phyloP scores from a whole-genome alignment of 1,284 basidiomycete species.

The Cerioporus squamosus region DNA sequence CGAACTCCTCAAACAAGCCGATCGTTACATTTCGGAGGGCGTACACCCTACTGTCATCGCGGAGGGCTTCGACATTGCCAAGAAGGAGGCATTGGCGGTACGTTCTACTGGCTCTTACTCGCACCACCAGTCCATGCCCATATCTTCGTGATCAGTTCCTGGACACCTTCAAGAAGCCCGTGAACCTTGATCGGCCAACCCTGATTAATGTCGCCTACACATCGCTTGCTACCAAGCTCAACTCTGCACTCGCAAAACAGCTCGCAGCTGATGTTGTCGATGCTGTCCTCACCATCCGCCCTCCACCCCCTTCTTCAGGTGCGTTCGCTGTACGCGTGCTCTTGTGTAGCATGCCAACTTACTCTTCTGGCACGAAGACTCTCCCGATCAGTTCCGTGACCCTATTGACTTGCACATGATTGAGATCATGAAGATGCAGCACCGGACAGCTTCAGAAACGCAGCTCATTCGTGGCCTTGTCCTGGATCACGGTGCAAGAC shows the following conservation, averaged over 20 bases:
- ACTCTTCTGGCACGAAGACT: slow-evolving; percentile 40
- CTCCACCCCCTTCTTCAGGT: slow-evolving; percentile 68
- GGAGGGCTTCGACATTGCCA: slow-evolving; percentile 96
- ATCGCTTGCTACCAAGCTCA: slow-evolving; percentile 94
- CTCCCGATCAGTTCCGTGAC: slow-evolving; percentile 72
- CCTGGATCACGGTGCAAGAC: slow-evolving; percentile 93
- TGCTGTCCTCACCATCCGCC: slow-evolving; percentile 90
- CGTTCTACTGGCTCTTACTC: slow-evolving; percentile 35
- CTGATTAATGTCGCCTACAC: slow-evolving; percentile 94
- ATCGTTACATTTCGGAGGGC: slow-evolving; percentile 97
- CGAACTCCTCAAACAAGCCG: slow-evolving; percentile 96
- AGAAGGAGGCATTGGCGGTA: slow-evolving; percentile 90
- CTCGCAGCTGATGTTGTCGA: slow-evolving; percentile 95
- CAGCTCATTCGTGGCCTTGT: slow-evolving; percentile 95
- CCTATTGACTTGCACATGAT: slow-evolving; percentile 99
- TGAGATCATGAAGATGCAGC: slow-evolving; percentile 99
- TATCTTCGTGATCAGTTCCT: slow-evolving; percentile 71
- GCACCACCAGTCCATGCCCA: neutral
- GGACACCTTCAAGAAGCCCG: slow-evolving; percentile 84
- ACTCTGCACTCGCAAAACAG: slow-evolving; percentile 82
- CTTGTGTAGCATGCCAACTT: neutral
- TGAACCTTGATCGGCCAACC: slow-evolving; percentile 84
- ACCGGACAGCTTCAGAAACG: slow-evolving; percentile 98
- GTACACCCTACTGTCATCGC: slow-evolving; percentile 97
- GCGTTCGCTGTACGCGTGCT: neutral